Conservation (phyloP, 208 protist species). For the Crithidia bombi region DNA sequence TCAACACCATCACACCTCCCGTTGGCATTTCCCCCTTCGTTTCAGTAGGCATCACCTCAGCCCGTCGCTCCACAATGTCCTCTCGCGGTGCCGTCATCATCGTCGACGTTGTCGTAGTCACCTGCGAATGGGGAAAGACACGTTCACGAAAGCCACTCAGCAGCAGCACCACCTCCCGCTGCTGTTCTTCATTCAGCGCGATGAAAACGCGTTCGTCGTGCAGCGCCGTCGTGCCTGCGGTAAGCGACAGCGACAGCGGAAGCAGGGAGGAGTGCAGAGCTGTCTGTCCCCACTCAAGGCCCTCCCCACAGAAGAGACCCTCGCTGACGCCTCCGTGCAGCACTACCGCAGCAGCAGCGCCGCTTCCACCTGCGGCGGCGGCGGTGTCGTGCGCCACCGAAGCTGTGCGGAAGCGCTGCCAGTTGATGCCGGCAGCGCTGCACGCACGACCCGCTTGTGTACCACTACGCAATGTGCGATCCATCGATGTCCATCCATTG, state of each 20-base stretch:
- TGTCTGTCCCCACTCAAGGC: slow-evolving; percentile 9
- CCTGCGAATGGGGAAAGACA: slow-evolving; percentile 11
- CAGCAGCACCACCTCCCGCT: slow-evolving; percentile 9
- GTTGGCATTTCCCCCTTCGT: no score
- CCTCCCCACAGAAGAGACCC: slow-evolving; percentile 25
- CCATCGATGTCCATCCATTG: no score
- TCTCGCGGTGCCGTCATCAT: not conserved
- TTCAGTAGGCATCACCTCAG: not conserved
- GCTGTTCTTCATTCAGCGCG: not conserved
- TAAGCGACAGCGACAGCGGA: not conserved
- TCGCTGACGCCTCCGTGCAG: slow-evolving; percentile 1
- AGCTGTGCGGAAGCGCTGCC: slow-evolving; percentile 13
- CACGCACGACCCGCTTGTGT: not conserved
- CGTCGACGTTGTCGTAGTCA: no score
- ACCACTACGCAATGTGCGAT: no score
- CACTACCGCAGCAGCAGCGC: not conserved
- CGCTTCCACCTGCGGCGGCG: not conserved
- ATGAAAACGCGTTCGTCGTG: not conserved
- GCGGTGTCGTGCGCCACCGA: no score
- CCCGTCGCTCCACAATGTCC: not conserved
- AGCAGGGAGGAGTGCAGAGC: slow-evolving; percentile 5
- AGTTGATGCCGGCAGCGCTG: slow-evolving; percentile 20
- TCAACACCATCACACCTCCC: no score
- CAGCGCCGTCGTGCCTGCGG: no score
- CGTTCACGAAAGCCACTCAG: slow-evolving; percentile 15